Evolutionary conservation across 176 grass and related monocot species (phyloP), one percentile per base, ranked within the genome.

Genomic region (Lolium multiflorum): DNA sequence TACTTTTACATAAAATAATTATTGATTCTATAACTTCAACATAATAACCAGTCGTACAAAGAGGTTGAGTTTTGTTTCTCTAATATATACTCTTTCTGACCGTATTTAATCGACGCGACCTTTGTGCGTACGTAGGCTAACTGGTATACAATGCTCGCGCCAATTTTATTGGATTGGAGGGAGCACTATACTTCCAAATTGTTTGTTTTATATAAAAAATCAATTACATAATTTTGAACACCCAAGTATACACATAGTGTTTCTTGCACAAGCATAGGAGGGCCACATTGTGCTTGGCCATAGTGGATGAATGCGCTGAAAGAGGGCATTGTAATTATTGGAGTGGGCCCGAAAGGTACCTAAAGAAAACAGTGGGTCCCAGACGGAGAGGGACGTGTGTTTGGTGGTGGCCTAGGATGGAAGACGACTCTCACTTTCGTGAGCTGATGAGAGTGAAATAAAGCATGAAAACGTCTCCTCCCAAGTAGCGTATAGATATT

Each of bases 381-480:
- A 85, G 49, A 9, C 12, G 24, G 88, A 92, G 82, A 89, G 81
- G 71, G 81, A 90, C 89, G 49, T 78, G 82, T 86, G 85, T 89
- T 87, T 90, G 93, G 68, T 91, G 91, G 76, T 81, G 77, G 85
- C 78, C 73, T 76, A 38, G 79, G 84, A 85, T 51, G 79, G 51
- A 73, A 87, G 90, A 87, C 79, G 84, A 94, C 91, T 91, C 87
- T 93, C 91, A 82, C 93, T 96, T 86, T 92, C 90, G 79, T 77
- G 86, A 79, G 56, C 74, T 51, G 22, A 57, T 46, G 83, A 89
- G 14, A 81, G 81, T 61, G 82, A 63, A 63, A 63, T 65, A 66
- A 81, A 81, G 54, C 78, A 81, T 13, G 78, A 81, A 81, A 37
- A 64, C 41, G 22, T 62, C 58, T 28, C 39, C 39, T 48, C 78